Percentiles rank a stretch among this genome's conserved stretches.
These are phyloP conservation scores for Rubus idaeus DNA, from an alignment of 306 rosid genomes.

Conservation along the genomic window DNA sequence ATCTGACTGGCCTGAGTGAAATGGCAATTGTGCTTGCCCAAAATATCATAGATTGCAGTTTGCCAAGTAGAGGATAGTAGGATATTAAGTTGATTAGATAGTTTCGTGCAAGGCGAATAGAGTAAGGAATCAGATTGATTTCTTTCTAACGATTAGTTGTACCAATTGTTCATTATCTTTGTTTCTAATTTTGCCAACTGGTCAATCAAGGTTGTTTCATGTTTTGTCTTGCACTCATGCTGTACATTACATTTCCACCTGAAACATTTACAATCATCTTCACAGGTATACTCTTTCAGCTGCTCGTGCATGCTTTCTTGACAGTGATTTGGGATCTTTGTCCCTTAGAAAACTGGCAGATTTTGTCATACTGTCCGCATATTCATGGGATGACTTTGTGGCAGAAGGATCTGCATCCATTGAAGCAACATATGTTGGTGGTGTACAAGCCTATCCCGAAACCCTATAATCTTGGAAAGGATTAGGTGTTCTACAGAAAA, in stretches of 20 bases:
- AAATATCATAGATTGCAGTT: too few relatives aligned
- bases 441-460: constrained; percentile 69
- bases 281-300: constrained; percentile 78
- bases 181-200: neutral
- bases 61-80: neutral
- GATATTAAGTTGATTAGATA: neutral
- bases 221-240: neutral
- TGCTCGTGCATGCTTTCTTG: constrained; percentile 83
- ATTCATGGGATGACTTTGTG: constrained; percentile 63
- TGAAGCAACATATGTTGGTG: constrained; percentile 75
- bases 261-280: constrained; percentile 3
- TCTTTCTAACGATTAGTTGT: neutral
- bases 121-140: neutral
- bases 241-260: neutral
- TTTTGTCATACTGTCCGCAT: constrained; percentile 62
- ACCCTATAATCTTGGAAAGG: neutral
- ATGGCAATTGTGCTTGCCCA: neutral
- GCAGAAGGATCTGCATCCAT: constrained; percentile 59
- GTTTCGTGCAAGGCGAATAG: neutral
- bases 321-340: constrained; percentile 65
- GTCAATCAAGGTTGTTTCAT: neutral
- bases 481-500: neutral
- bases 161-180: neutral
- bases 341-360: constrained; percentile 77
- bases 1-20: neutral